Evolutionary conservation across 371 early-diverging fungal species (phyloP), one percentile per base, ranked within the genome.

Genomic region (Dinochytrium kinnereticum): DNA sequence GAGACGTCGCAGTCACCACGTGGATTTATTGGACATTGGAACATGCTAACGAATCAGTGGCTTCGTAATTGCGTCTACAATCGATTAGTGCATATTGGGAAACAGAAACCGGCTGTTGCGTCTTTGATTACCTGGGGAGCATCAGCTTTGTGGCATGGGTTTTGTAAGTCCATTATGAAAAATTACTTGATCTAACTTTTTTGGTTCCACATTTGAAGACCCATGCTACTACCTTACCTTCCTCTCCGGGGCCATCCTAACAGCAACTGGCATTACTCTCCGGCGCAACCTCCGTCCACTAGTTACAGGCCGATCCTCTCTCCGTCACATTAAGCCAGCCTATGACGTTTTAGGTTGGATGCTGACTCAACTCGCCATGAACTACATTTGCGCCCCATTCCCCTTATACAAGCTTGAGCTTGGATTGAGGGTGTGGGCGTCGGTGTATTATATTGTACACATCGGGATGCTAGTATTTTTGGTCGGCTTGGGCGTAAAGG

Each of bases 61-160:
- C 80, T 97, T 70, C 84, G 90, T 38, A 68, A 89, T 68, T 83
- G 76, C 73, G 91, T 97, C 38, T 97, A 95, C 76, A 31, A 68
- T 19, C 69, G 78, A 1, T 21, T 78, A 0, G 51, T 40, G 50
- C 36, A 39, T 28, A 26, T 36, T 19, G 30, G 66, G 15, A 59
- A 40, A 24, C 17, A 34, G 49, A 15, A 34, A 3, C 61, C 61
- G 13, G 7, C 67, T 0, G 33, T 70, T 0, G 79, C 79, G 21
- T 75, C 55, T 33, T 37, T 70, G 2, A 33, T 85, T 36, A 96
- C 96, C 1, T 95, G 92, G 78, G 83, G 81, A 31, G 78, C 88
- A 0, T 93, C 93, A 38, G 93, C 96, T 24, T 80, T 93, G 59
- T 97, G 97, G 97, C 97, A 97, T 76, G 96, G 96, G 33, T 96